Percentiles rank a stretch among this genome's conserved stretches.
Evolutionary conservation across 1,284 basidiomycete genomes (phyloP).

Genomic region (Singerocomus rubriflavus): DNA sequence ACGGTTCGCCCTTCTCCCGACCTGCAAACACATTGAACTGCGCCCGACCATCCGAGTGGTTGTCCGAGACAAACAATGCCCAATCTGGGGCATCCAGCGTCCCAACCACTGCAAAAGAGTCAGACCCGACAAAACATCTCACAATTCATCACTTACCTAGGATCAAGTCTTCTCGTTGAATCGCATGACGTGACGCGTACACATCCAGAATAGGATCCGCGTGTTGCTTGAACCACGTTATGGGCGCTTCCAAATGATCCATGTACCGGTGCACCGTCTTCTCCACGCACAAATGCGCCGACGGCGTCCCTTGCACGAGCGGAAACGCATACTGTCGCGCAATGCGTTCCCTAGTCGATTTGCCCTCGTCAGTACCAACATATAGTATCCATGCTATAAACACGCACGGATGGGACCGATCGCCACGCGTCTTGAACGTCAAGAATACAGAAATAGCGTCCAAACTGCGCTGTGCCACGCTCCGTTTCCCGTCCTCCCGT

Average conservation of each 20-base stretch:
- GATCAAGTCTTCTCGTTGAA: conserved; percentile 68
- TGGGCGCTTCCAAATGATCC: conserved; percentile 55
- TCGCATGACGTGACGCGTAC: conserved; percentile 51
- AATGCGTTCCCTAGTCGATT: conserved; percentile 40
- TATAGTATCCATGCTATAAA: not conserved
- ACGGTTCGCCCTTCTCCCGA: conserved; percentile 47
- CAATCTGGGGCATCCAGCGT: conserved; percentile 66
- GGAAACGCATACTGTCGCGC: conserved; percentile 57
- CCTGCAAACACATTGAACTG: conserved; percentile 67
- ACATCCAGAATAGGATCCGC: conserved; percentile 59
- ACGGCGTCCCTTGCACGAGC: conserved; percentile 59
- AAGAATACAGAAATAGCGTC: conserved; percentile 56
- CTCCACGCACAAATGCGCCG: conserved; percentile 65
- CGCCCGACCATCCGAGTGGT: conserved; percentile 57
- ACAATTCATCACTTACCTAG: conserved; percentile 46
- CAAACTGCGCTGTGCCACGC: conserved; percentile 49
- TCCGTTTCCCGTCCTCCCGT: conserved; percentile 52
- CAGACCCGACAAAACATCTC: not conserved
- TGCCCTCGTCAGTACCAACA: conserved; percentile 8
- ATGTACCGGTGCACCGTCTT: conserved; percentile 67
- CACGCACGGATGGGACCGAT: conserved; percentile 38
- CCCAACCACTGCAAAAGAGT: conserved; percentile 55
- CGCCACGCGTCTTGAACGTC: conserved; percentile 39
- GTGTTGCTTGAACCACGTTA: conserved; percentile 69
- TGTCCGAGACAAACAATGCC: conserved; percentile 66